Base-by-base conservation (phyloP, 2,329 filamentous ascomycete genomes). In the Clarireedia monteithiana region DNA sequence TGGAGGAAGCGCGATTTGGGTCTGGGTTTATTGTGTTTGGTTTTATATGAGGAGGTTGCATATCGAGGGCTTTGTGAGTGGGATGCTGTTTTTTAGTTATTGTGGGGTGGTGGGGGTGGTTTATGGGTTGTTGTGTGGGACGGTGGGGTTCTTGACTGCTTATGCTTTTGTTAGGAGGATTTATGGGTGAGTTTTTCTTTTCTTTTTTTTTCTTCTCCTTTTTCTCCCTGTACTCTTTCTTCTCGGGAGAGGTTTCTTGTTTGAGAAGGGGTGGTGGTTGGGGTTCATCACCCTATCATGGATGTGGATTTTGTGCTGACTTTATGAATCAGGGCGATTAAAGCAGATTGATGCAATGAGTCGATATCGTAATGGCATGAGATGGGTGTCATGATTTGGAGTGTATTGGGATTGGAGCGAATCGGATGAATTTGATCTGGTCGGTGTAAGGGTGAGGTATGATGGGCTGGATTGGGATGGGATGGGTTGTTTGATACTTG, bases 141-240 rank as follows among this genome's bases (percentile, higher is more conserved):
- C 90, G 0, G 81, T 95, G 54, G 90, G 90, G 2, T 95, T 95
- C 70, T 70, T 95, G 71, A 85, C 87, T 42, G 86, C 88, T 5
- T 95, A 94, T 73, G 81, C 85, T 1, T 95, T 95, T 75, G 83
- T 95, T 55, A 77, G 88, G 67, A 82, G 85, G 68, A 91, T 96
- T 67, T 95, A 94, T 69, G 82, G 82, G 84, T 89, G 70, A 30
- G 27, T 30, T 30, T 7, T 30, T 5, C 1, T 5, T 27, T 74
- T 83, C 74, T 56, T 34, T 39, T 34, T 6, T 30, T 39, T 48
- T 44, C 30, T 53, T 5, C 5, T 53, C 38, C 9, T 40, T 6
- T 30, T 20, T 20, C 20, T 20, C 20, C 20, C 20, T 20, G 20
- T 20, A 20, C 20, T 20, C 20, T 20, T 20, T 20, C 20, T 20